Base-by-base conservation (phyloP, 345 rosid genomes). In the Syzygium oleosum region DNA sequence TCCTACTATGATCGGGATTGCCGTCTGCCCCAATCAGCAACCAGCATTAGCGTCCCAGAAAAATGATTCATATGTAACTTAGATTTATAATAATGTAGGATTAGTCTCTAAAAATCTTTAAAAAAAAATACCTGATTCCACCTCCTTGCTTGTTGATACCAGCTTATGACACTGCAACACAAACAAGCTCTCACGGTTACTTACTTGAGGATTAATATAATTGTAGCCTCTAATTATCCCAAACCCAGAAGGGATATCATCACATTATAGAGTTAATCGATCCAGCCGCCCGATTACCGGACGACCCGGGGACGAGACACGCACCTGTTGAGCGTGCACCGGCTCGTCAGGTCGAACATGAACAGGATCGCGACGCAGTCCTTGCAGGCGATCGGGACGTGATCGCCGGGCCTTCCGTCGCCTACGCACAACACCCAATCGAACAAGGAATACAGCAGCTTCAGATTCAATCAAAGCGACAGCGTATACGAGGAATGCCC, bases 301-400 rank as follows among this genome's bases (percentile, higher is more conserved):
- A 16, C 21, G 54, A 19, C 58, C 12, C 41, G 43, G 7, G 54
- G 54, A 9, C n/a, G 9, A 41, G 84, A 5, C 9, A 19, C 34
- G 27, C 52, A 87, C 88, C 88, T 87, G 17, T 87, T 87, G 4
- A 87, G n/a, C 5, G 88, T 96, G 86, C 97, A 91, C 52, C 99
- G 94, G 89, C 99, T 96, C 4, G 99, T 96, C 41, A 96, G 92
- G 91, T 97, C 98, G 88, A 96, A 97, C 99, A 97, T 95, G 89
- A 96, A 92, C 73, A 95, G 89, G 88, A 96, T 95, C 11, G 99
- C 99, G 46, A 94, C 95, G 38, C 98, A 96, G 90, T 95, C 98
- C 87, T 92, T 94, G 90, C 99, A 97, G 85, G 97, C 96, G 49
- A 88, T n/a, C 5, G 98, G 94, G 88, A 97, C 91, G 51, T 93